phyloP scores from a whole-genome alignment of 805 yeast genomes.

The Metschnikowia corniflorae region DNA sequence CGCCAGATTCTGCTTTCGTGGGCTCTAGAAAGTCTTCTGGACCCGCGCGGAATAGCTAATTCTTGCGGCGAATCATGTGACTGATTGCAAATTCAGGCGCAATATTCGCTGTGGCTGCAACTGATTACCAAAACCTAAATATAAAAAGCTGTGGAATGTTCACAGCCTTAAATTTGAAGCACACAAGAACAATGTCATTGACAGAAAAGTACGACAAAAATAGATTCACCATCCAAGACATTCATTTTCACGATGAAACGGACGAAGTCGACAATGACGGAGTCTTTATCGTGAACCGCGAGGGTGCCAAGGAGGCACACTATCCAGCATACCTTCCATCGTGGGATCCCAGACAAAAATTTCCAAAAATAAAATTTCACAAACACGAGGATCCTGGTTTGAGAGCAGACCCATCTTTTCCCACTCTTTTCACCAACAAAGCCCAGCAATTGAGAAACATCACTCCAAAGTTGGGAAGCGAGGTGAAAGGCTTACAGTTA shows the following conservation, averaged over 20 bases:
- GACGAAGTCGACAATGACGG: slow-evolving; percentile 34
- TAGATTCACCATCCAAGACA: slow-evolving; percentile 11
- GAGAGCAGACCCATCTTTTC: slow-evolving; percentile 21
- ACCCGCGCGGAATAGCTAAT: too few relatives aligned
- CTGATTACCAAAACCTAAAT: not conserved
- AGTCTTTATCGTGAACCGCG: slow-evolving; percentile 26
- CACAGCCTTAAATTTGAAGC: too few relatives aligned
- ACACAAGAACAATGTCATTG: slow-evolving; percentile 6
- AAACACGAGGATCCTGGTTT: slow-evolving; percentile 29
- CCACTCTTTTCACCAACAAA: slow-evolving; percentile 21
- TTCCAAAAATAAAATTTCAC: slow-evolving; percentile 26
- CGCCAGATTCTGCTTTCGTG: too few relatives aligned
- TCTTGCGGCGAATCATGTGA: slow-evolving; percentile 10
- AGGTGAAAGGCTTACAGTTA: slow-evolving; percentile 28
- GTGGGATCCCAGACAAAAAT: slow-evolving; percentile 31
- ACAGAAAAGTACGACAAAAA: slow-evolving; percentile 8
- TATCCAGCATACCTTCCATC: slow-evolving; percentile 29
- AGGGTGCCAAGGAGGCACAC: slow-evolving; percentile 24
- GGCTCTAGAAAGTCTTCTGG: too few relatives aligned
- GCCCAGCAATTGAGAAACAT: slow-evolving; percentile 18
- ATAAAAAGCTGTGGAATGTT: slow-evolving; percentile 1
- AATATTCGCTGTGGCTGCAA: slow-evolving; percentile 10
- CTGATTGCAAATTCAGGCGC: slow-evolving; percentile 8
- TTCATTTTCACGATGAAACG: slow-evolving; percentile 13
- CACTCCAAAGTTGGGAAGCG: slow-evolving; percentile 34